These are phyloP conservation scores for Trametopsis cervina DNA, from an alignment of 768 basidiomycete species.

Conservation along the genomic window DNA sequence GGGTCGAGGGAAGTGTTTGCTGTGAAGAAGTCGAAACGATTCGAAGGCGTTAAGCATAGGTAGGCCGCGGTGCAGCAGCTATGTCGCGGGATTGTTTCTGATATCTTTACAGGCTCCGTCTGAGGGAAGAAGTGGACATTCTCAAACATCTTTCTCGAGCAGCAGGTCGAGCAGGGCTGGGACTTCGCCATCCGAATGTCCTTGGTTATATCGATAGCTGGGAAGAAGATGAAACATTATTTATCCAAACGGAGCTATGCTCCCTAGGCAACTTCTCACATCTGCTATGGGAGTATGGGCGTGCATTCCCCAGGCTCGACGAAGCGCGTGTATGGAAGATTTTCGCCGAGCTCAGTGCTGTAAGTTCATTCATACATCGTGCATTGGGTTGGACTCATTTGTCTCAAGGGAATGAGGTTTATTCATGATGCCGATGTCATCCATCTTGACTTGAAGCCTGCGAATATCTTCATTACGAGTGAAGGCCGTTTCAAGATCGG, in stretches of 20 bases:
- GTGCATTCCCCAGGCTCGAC: constrained; percentile 74
- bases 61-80: too few species aligned
- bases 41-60: constrained; percentile 89
- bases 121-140: constrained; percentile 93
- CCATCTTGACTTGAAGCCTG: constrained; percentile 96
- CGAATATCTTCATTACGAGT: constrained; percentile 87
- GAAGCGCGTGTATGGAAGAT: constrained; percentile 97
- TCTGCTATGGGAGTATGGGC: constrained; percentile 90
- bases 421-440: constrained; percentile 86
- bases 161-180: constrained; percentile 16
- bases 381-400: constrained; percentile 12
- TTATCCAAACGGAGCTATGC: constrained; percentile 93
- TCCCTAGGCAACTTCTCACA: constrained; percentile 85
- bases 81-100: too few species aligned
- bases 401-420: constrained; percentile 67
- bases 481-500: constrained; percentile 93
- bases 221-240: constrained; percentile 87
- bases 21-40: constrained; percentile 90
- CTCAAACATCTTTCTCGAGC: constrained; percentile 64
- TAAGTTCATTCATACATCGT: constrained; percentile 31
- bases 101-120: constrained; percentile 54
- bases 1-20: constrained; percentile 56
- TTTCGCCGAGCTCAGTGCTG: constrained; percentile 80
- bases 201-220: constrained; percentile 89
- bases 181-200: constrained; percentile 63